Base-by-base conservation (phyloP, 768 basidiomycete genomes). In the Phanerodontia chrysosporium region DNA sequence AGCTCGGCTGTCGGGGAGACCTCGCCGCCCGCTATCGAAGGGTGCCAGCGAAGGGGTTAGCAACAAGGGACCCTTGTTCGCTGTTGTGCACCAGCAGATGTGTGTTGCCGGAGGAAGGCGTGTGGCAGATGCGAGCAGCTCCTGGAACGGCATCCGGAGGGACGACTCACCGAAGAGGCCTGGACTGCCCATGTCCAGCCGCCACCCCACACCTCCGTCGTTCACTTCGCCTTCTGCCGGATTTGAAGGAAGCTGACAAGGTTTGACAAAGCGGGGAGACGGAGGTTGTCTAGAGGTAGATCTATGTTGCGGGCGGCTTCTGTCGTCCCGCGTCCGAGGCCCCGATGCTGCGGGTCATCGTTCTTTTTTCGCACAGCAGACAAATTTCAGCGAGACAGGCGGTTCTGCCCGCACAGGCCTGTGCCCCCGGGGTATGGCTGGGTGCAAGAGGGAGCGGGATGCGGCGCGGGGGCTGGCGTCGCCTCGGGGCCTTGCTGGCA, bases 251-350 rank as follows among this genome's bases (percentile, higher is more conserved):
- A 48, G 52, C 52, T 53, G 52, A 53, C 30, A 35, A 32, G 32
- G 39, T 22, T 36, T 53, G 52, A 42, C 52, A 42, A 28, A 42
- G 52, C 30, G 21, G 32, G 51, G 29, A 21, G 51, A 12, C 46
- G 46, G 46, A 18, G 46, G 22, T 5, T 13, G 46, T 8, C 39
- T 7, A 10, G 27, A 35, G 52, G 52, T 35, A 53, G 35, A 39
- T 53, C 36, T 16, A 35, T 51, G 30, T 51, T 35, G 51, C 51
- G 52, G 35, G 52, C 52, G 52, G 52, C 35, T 53, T 48, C 39
- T 24, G 21, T 48, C 24, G 18, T 24, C 27, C 46, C 46, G 46
- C 46, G 21, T 42, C 39, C 39, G 39, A 42, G 39, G 49, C 28
- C 22, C 52, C 52, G 25, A 39, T 22, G 52, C n/a, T n/a, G n/a